phyloP scores from a whole-genome alignment of 345 rosid genomes.

The Gynandropsis gynandra region DNA sequence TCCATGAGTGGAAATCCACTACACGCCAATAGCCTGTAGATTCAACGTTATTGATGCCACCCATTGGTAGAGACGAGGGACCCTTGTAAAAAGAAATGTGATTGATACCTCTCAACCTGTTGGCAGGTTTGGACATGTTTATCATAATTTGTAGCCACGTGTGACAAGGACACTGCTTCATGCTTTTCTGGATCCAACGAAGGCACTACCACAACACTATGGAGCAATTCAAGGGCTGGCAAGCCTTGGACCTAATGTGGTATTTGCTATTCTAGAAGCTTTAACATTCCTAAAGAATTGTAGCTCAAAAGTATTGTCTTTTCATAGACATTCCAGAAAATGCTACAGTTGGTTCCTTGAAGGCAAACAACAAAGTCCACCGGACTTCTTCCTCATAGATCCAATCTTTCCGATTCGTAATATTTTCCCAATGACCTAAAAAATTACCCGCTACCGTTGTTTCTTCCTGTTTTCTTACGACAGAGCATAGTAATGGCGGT shows the following conservation, averaged over 20 bases:
- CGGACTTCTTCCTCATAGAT: too few species aligned
- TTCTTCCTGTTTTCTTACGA: too few species aligned
- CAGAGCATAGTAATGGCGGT: too few species aligned
- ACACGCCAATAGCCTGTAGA: slow-evolving; percentile 6
- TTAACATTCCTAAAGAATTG: slow-evolving; percentile 10
- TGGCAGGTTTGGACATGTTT: slow-evolving; percentile 79
- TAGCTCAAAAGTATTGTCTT: too few species aligned
- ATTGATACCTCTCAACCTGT: slow-evolving; percentile 12
- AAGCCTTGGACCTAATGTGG: slow-evolving; percentile 75
- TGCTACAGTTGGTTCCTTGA: too few species aligned
- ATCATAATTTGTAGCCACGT: slow-evolving; percentile 75
- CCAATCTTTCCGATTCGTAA: too few species aligned
- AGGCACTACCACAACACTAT: slow-evolving; percentile 73
- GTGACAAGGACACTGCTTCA: slow-evolving; percentile 75
- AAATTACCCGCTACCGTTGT: too few species aligned
- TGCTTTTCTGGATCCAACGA: slow-evolving; percentile 80
- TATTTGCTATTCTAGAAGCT: slow-evolving; percentile 27
- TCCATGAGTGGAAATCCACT: not conserved
- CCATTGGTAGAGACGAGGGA: too few species aligned
- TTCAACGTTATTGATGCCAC: slow-evolving; percentile 12
- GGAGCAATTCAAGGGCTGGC: slow-evolving; percentile 90
- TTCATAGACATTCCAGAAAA: too few species aligned
- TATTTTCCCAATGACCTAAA: too few species aligned
- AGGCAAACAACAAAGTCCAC: too few species aligned
- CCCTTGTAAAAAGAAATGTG: too few species aligned